Base-by-base conservation (phyloP, 352 stramenopile genomes). In the Pythium oligandrum region DNA sequence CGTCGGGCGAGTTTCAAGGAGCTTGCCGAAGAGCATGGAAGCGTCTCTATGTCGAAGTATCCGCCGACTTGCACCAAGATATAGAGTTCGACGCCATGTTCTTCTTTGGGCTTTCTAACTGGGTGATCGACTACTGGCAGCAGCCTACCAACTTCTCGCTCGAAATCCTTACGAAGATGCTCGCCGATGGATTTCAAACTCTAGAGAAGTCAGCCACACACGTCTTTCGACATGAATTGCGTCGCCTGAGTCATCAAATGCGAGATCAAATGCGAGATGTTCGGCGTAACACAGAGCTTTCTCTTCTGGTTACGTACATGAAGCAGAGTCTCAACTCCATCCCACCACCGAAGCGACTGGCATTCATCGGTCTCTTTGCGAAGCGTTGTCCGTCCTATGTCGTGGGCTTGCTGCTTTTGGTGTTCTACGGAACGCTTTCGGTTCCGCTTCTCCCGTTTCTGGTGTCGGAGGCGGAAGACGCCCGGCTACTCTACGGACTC, bases 41-140 rank as follows among this genome's bases (percentile, higher is more conserved):
- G 51, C 70, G 44, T 8, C 47, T 87, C 30, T 83, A 75, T 53
- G 57, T 55, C 31, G 69, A 87, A 46, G 63, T 84, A 40, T 55
- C 55, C 9, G 57, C 63, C 43, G 65, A 84, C 47, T 80, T 90
- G 26, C 73, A 83, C 52, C 51, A 77, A 30, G 71, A 86, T 48
- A 71, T 87, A 40, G 75, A 86, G 44, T 55, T 92, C 9, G 81
- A 92, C 59, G 61, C 68, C 33, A 80, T 68, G 66, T 92, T 92
- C 54, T 63, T 92, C 48, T 55, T 93, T 48, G 71, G 76, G 8
- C 55, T 93, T 10, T 68, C 61, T 34, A 83, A 82, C 38, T 93
- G 82, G 79, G 51, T 82, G 8, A 68, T 89, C 36, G 75, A 90
- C 55, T 92, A 89, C 54, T 92, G 79, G 82, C 82, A 90, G 48